A percentile compares a stretch with the other conserved stretches of the same genome.
Evolutionary conservation across 2,329 filamentous ascomycete species (phyloP).

Genomic region (Fusarium beomiforme): DNA sequence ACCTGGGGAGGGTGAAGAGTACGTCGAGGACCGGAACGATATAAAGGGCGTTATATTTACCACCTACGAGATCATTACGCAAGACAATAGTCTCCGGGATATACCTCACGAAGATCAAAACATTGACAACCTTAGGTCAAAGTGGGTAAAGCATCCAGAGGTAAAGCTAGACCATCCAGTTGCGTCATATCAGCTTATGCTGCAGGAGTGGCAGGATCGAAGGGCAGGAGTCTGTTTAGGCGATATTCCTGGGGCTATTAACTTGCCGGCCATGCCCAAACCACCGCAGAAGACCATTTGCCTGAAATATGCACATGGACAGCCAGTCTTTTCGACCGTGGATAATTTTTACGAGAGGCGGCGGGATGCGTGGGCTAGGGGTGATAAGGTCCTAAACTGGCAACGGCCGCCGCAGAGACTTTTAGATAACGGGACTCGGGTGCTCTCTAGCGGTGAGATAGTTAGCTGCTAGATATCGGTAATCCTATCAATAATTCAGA

Average conservation of each 20-base stretch:
- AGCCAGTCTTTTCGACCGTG: neutral
- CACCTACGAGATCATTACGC: conserved; percentile 51
- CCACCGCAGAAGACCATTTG: conserved; percentile 2
- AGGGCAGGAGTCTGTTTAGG: conserved; percentile 3
- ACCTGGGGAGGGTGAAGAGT: neutral
- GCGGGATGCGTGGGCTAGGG: neutral
- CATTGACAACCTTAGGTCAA: neutral
- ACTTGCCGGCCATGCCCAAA: conserved; percentile 32
- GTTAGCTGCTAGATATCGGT: neutral
- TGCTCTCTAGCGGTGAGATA: neutral
- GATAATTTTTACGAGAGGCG: neutral
- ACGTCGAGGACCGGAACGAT: conserved; percentile 42
- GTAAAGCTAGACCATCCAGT: conserved; percentile 46
- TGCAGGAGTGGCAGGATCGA: conserved; percentile 39
- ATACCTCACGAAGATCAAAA: conserved; percentile 41
- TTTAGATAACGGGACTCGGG: neutral
- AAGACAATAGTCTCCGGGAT: conserved; percentile 37
- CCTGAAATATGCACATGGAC: neutral
- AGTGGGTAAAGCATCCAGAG: conserved; percentile 47
- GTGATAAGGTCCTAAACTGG: neutral
- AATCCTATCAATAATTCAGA: too few species aligned
- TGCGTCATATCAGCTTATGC: conserved; percentile 35
- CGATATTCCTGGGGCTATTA: conserved; percentile 12
- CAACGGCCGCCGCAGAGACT: neutral
- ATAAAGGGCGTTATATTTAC: conserved; percentile 51